These are phyloP conservation scores for Aspergillus sclerotiicarbonarius DNA, from an alignment of 495 filamentous ascomycete species.

Conservation along the genomic window DNA sequence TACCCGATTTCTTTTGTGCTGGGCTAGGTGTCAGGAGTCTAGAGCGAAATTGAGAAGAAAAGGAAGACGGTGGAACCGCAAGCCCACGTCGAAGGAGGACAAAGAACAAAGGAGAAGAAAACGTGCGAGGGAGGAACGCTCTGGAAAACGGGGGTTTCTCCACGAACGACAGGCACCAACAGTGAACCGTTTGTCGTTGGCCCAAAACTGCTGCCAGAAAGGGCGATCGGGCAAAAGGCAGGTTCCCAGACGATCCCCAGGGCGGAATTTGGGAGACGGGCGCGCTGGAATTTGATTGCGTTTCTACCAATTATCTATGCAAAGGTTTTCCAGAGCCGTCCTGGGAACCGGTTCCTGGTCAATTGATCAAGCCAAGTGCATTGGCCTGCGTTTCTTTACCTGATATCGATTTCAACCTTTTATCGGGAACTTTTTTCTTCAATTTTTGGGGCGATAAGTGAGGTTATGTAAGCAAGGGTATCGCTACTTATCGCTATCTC, in stretches of 20 bases:
- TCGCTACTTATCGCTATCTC: neutral
- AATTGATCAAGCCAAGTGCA: neutral
- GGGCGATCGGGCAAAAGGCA: neutral
- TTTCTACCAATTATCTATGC: neutral
- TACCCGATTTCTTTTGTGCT: neutral
- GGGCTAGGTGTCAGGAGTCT: neutral
- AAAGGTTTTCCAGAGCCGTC: neutral
- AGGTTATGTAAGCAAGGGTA: neutral
- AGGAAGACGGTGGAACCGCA: conserved; percentile 3
- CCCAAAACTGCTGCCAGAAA: conserved; percentile 14
- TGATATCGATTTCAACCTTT: neutral
- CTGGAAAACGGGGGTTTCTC: conserved; percentile 7
- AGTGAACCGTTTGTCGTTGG: conserved; percentile 17
- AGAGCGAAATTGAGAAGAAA: neutral
- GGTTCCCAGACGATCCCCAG: conserved; percentile 5
- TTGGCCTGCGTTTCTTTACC: neutral
- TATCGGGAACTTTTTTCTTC: neutral
- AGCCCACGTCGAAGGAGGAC: neutral
- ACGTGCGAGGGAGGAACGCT: neutral
- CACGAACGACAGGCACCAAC: conserved; percentile 7
- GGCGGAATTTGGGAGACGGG: neutral
- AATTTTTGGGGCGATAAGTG: conserved; percentile 1
- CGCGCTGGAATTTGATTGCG: neutral
- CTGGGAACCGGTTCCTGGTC: neutral
- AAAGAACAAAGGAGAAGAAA: conserved; percentile 7